Base-by-base conservation (phyloP, 345 rosid genomes). In the Eucalyptus marginata region DNA sequence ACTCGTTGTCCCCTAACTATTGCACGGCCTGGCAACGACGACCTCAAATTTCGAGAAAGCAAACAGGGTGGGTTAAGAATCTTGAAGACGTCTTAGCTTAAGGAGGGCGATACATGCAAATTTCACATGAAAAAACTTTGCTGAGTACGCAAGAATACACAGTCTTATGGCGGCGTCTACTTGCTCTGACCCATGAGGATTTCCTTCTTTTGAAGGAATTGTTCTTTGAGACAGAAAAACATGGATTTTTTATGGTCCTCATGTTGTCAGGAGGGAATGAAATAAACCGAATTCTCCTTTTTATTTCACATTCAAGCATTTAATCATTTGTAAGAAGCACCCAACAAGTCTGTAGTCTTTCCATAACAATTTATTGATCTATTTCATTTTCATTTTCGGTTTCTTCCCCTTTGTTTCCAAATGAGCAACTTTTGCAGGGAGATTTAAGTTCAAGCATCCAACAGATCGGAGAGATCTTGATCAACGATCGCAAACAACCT, bases 401-500 rank as follows among this genome's bases (percentile, higher is more conserved):
- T 64, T 29, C 71, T 27, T 29, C 3, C 10, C 17, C 71, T 8
- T 29, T 64, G 13, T 52, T 22, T 56, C 12, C 20, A 7, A 62
- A 62, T 3, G 6, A 13, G 16, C 33, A 29, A 62, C 71, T 27
- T 29, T 29, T 62, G 17, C 33, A 13, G 18, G 71, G 71, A 62
- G 71, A 13, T 58, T 29, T 29, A 29, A 62, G 17, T 62, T 62
- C 71, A 62, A 62, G 33, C 9, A 62, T 16, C 13, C 71, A 62
- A 62, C 10, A 66, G 16, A 88, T 88, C 2, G 95, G 95, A 25
- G 91, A 94, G 80, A 93, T 94, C 47, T 81, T 93, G 10, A 89
- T 95, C 64, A 94, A 93, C 76, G 95, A 95, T 44, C 93, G 89
- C 7, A 92, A 92, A 87, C 89, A 92, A 87, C 88, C 87, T 92